phyloP scores from a whole-genome alignment of 805 yeast species.

The Nakazawaea pomicola region DNA sequence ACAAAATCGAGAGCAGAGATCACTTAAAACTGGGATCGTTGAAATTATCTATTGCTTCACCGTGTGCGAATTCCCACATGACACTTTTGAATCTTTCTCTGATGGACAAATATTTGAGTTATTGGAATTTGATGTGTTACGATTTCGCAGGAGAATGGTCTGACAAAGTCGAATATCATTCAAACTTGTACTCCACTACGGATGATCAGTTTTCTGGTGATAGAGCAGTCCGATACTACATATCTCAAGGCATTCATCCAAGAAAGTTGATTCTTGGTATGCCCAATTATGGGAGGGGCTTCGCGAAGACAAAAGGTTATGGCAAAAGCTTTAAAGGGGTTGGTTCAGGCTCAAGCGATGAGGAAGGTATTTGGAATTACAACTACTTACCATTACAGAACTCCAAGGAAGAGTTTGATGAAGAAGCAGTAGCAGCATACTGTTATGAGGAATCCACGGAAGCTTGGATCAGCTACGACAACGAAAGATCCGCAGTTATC shows the following conservation, averaged over 20 bases:
- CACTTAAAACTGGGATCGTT: slow-evolving; percentile 24
- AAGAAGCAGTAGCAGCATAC: slow-evolving; percentile 46
- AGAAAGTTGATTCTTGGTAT: slow-evolving; percentile 70
- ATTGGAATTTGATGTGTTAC: slow-evolving; percentile 90
- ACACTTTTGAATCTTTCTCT: slow-evolving; percentile 36
- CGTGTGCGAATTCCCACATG: slow-evolving; percentile 52
- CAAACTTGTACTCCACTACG: slow-evolving; percentile 46
- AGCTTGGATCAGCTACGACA: slow-evolving; percentile 64
- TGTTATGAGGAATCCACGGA: slow-evolving; percentile 35
- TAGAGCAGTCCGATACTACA: slow-evolving; percentile 40
- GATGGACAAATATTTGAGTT: slow-evolving; percentile 55
- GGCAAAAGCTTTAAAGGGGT: slow-evolving; percentile 33
- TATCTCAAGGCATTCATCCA: slow-evolving; percentile 36
- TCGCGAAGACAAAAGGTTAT: slow-evolving; percentile 27
- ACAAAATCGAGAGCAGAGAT: slow-evolving; percentile 27
- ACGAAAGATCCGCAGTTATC: slow-evolving; percentile 37
- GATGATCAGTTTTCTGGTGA: slow-evolving; percentile 37
- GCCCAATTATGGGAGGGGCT: slow-evolving; percentile 73
- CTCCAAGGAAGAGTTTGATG: slow-evolving; percentile 47
- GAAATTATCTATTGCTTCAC: slow-evolving; percentile 68
- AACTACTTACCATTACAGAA: slow-evolving; percentile 46
- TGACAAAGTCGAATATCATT: slow-evolving; percentile 53
- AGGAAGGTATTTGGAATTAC: slow-evolving; percentile 49
- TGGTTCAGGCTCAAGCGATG: slow-evolving; percentile 35
- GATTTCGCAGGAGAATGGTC: slow-evolving; percentile 86